These are phyloP conservation scores for Kockovaella imperatae DNA, from an alignment of 768 basidiomycete species.

Conservation along the genomic window DNA sequence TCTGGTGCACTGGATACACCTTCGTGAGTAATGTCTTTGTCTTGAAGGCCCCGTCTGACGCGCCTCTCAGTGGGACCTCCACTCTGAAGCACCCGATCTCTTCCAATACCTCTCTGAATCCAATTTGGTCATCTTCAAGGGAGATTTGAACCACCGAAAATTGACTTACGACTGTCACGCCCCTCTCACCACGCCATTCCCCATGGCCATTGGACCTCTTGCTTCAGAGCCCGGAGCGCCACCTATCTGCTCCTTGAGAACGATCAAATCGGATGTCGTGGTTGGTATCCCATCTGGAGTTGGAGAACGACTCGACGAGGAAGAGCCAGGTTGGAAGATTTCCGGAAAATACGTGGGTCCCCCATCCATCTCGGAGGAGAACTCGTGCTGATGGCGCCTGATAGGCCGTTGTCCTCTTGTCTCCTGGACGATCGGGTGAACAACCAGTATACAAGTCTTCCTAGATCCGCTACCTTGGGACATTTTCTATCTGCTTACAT, in stretches of 20 bases:
- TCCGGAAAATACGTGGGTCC: slow-evolving; percentile 88
- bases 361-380: neutral
- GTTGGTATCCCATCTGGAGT: slow-evolving; percentile 51
- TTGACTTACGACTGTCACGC: slow-evolving; percentile 47
- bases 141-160: slow-evolving; percentile 77
- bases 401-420: slow-evolving; percentile 5
- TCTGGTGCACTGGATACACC: slow-evolving; percentile 79
- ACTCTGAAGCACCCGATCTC: slow-evolving; percentile 48
- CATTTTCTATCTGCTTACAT: too few species aligned
- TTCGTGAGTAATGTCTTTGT: slow-evolving; percentile 47
- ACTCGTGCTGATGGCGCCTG: neutral
- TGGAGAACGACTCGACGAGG: slow-evolving; percentile 71
- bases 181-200: slow-evolving; percentile 64
- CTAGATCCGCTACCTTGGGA: too few species aligned
- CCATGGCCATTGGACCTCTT: slow-evolving; percentile 85
- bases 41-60: neutral
- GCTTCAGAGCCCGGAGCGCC: slow-evolving; percentile 82
- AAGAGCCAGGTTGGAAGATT: slow-evolving; percentile 92
- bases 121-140: slow-evolving; percentile 88
- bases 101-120: slow-evolving; percentile 85
- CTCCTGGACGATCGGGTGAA: neutral
- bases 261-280: slow-evolving; percentile 92
- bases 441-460: neutral
- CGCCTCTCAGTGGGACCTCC: slow-evolving; percentile 33
- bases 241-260: slow-evolving; percentile 73